Base-by-base conservation (phyloP, 495 filamentous ascomycete species). In the Xanthoparmelia taractica region DNA sequence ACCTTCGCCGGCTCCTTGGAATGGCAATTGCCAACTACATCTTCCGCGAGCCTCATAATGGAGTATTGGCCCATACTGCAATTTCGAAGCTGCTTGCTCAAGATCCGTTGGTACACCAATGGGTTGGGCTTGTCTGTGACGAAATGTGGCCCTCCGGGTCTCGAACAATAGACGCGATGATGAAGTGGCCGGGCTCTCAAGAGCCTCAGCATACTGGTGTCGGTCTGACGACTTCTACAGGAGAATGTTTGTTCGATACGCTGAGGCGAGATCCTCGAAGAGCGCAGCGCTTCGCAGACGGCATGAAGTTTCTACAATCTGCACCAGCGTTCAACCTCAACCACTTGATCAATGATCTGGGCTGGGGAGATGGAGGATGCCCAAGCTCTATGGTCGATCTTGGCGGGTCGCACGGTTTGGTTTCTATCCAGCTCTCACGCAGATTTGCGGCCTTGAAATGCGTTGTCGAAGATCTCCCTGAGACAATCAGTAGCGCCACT, bases 121-220 rank as follows among this genome's bases (percentile, higher is more conserved):
- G 79, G 79, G 63, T 83, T 27, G 78, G 78, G 18, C 77, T 80
- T 69, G 77, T 77, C 64, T 67, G 70, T n/a, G 81, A 83, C 47
- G 80, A 82, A 59, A 73, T 80, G 58, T 82, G 78, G 72, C 77
- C 75, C 1, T 73, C 76, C 27, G 67, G 43, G 43, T 15, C 15
- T 31, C 23, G 56, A 48, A 36, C 38, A 12, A 48, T 62, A 12
- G 60, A 62, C n/a, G 60, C 60, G 15, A 55, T 62, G 60, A 34
- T 29, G 4, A 55, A 62, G 31, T 62, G 60, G 60, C 43, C 45
- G 4, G 43, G 60, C 3, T 62, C 60, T 4, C 23, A 62, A 29
- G 60, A 62, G 29, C 43, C 60, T 17, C 11, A 62, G 12, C 27
- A 62, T 11, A 23, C 60, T 12, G 60, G 34, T 37, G 33, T 12